Base-by-base conservation (phyloP, 495 filamentous ascomycete species). In the Choiromyces venosus region DNA sequence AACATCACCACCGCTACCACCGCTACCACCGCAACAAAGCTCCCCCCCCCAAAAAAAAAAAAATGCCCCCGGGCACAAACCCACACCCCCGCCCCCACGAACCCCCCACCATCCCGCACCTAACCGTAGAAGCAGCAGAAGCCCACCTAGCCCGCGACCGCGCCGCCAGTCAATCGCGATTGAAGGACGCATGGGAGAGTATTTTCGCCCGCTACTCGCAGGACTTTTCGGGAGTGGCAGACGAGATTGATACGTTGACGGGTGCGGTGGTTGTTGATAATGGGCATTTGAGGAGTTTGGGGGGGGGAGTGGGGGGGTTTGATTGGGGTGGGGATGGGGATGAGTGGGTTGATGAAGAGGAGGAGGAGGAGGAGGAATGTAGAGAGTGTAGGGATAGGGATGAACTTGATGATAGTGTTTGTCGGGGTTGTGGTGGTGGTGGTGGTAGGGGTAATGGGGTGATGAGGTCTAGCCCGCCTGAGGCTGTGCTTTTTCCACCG, bases 201-300 rank as follows among this genome's bases (percentile, higher is more conserved):
- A 97, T 99, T 46, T 97, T 97, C 78, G 87, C 88, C 38, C 97
- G 95, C 82, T 99, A 97, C 81, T 88, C 86, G 33, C 87, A 87
- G 77, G 91, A 97, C 82, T 97, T 96, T 78, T 87, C 87, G 5
- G 91, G 89, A 37, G 84, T 93, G 38, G 93, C 89, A 21, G 93
- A 95, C 78, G 92, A 93, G 82, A 91, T 96, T 76, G 91, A 95
- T 83, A 82, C 93, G 35, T 83, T 84, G 71, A 95, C 91, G 0
- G 92, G 91, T 33, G 84, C 91, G 65, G 89, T 99, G 37, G 86
- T 94, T 19, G 90, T 97, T 40, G 86, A 97, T 81, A 94, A 96
- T 85, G 94, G 95, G 4, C 94, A 97, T 84, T 79, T 78, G 33
- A 73, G 71, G 67, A 67, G 70, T 8, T 70, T 81, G 66, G 6